Percentiles rank a stretch among this genome's conserved stretches.
Conservation (phyloP, 2,329 filamentous ascomycete genomes). For the Trichoderma sp. region DNA sequence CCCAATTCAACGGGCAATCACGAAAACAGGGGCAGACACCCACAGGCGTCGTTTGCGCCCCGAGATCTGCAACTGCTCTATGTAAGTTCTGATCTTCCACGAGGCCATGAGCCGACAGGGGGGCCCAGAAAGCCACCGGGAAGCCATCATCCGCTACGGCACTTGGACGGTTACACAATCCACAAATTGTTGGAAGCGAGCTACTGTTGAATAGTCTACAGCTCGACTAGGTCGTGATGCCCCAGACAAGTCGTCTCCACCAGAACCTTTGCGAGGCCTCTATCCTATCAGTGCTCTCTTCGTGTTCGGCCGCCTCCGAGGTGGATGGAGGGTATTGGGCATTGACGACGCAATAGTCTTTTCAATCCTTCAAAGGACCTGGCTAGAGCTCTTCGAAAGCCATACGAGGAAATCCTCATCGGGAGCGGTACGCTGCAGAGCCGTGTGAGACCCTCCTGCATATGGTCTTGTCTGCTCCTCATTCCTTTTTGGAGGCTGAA, state of each 20-base stretch:
- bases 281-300: not conserved
- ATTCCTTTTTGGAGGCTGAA: constrained; percentile 3
- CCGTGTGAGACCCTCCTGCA: constrained; percentile 28
- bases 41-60: not conserved
- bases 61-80: not conserved
- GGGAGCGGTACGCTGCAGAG: constrained; percentile 34
- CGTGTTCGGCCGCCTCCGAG: constrained; percentile 4
- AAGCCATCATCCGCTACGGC: constrained; percentile 12
- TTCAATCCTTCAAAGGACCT: not conserved
- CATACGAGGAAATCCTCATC: constrained; percentile 40
- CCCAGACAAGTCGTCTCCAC: not conserved
- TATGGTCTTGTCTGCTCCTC: not conserved
- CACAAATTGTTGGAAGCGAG: constrained; percentile 15
- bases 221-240: constrained; percentile 8
- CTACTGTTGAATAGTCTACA: constrained; percentile 17
- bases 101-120: constrained; percentile 10
- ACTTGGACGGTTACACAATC: not conserved
- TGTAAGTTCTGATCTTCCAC: constrained; percentile 5
- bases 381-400: constrained; percentile 3
- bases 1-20: not conserved
- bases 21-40: not conserved
- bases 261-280: constrained; percentile 9
- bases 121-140: constrained; percentile 9
- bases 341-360: not conserved
- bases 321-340: not conserved